Conservation (phyloP, 2,329 filamentous ascomycete genomes). For the Aspergillus carbonarius region DNA sequence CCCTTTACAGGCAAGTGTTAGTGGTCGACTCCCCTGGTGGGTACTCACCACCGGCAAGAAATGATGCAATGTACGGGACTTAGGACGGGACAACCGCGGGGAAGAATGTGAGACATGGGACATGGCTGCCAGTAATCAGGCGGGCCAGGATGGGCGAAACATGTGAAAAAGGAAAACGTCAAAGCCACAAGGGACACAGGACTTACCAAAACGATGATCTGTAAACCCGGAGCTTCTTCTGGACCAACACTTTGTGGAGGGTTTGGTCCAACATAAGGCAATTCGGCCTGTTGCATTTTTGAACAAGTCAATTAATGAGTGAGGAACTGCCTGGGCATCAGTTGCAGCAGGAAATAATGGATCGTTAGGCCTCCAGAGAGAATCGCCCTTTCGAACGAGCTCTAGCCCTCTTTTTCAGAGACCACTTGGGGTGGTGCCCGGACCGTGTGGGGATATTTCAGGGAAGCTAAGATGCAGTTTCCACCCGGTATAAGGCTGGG, state of each 20-base stretch:
- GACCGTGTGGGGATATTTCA: neutral
- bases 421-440: neutral
- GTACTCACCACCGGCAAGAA: constrained; percentile 13
- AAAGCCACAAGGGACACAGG: neutral
- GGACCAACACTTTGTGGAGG: constrained; percentile 14
- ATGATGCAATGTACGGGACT: neutral
- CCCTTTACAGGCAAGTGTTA: constrained; percentile 58
- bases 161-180: neutral
- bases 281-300: neutral
- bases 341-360: neutral
- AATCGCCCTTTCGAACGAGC: neutral
- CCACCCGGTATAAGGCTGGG: neutral
- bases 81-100: neutral
- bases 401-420: neutral
- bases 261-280: constrained; percentile 15
- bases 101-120: neutral
- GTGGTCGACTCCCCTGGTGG: constrained; percentile 21
- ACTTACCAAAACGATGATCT: constrained; percentile 74
- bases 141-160: neutral
- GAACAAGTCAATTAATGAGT: neutral
- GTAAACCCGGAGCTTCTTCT: constrained; percentile 41
- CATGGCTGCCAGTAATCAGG: neutral
- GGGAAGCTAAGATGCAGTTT: neutral
- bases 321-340: neutral
- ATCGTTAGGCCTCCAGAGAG: neutral